Base-by-base conservation (phyloP, 768 basidiomycete species). In the Mycena albidolilacea region DNA sequence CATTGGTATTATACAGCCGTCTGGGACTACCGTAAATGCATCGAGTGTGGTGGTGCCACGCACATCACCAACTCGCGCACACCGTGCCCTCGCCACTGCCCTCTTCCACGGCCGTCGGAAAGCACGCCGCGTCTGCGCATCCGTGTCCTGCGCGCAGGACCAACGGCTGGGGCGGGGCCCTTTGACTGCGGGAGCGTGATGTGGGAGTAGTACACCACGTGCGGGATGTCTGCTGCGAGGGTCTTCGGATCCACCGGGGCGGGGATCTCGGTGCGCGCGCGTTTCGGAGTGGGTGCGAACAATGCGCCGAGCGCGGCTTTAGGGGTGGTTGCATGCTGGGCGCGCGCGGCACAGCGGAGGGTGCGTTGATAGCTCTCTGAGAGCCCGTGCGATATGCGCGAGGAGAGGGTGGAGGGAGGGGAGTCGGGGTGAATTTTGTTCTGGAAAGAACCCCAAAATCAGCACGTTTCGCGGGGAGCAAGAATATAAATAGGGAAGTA, bases 281-380 rank as follows among this genome's bases (percentile, higher is more conserved):
- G 60, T 23, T 65, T 71, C 8, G 70, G 63, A 0, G 19, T 44
- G 30, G 50, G 52, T 5, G 48, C 14, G 65, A 65, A 71, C 48
- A 71, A 19, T 11, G 38, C 60, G 3, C 65, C 37, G 48, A 71
- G n/a, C 23, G 65, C 65, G n/a, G 43, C 71, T 41, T 19, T 10
- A 5, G 65, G 50, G 7, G 46, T 35, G 60, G 17, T 54, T 21
- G 71, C 59, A 7, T 35, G 35, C 1, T 52, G 65, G 1, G 71
- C 71, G 1, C 65, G 41, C 17, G 71, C 46, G 52, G 59, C 65
- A 43, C 71, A 65, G 52, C 65, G 65, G 19, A 62, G 43, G 37
- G 70, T 46, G 30, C 58, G 64, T 21, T 41, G 70, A 21, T 71
- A 67, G 15, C 35, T 30, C 21, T 48, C 39, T 19, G 30, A 9